Base-by-base conservation (phyloP, 257 asterid species). In the Nyctanthes arbortristis region DNA sequence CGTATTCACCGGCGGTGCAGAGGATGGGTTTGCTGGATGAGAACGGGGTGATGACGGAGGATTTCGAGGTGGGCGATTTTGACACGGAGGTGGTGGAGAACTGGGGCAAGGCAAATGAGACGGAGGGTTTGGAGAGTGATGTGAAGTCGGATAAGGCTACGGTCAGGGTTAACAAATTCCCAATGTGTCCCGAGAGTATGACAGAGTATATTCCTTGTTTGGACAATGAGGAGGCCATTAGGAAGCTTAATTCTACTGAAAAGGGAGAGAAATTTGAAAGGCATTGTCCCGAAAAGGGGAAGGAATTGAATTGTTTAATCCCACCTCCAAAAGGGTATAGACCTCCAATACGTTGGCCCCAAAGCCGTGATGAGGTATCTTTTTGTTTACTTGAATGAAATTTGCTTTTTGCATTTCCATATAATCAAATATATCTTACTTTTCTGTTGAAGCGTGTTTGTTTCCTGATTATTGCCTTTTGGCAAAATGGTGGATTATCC, bases 201-300 rank as follows among this genome's bases (percentile, higher is more conserved):
- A 84, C 88, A 76, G 99, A 93, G 84, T 84, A 85, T 67, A 89
- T 93, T 45, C 99, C 99, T 32, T 93, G 99, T 75, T 75, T 91
- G 89, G 99, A 91, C 78, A 91, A 93, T 69, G 77, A 54, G 59
- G 93, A 89, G 81, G 97, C 92, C 11, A 83, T 91, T 31, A 62
- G 79, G 73, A 75, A 73, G 71, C 59, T 91, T 87, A 67, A 56
- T 69, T 88, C 96, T 11, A 84, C 90, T 2, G 88, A 82, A 61
- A 91, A 84, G 72, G 97, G 96, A 27, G 96, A 91, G 78, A 87
- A 73, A 43, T 93, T 87, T 58, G 97, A 93, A 76, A 84, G 99
- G 69, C 99, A 93, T 82, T 93, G 99, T 74, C 97, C 97, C 2
- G 89, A 69, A 68, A 63, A 76, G 37, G 92, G 87, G 1, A 77